A percentile compares a stretch with the other conserved stretches of the same genome.
phyloP scores from a whole-genome alignment of 306 rosid species.

The Nissolia schottii region DNA sequence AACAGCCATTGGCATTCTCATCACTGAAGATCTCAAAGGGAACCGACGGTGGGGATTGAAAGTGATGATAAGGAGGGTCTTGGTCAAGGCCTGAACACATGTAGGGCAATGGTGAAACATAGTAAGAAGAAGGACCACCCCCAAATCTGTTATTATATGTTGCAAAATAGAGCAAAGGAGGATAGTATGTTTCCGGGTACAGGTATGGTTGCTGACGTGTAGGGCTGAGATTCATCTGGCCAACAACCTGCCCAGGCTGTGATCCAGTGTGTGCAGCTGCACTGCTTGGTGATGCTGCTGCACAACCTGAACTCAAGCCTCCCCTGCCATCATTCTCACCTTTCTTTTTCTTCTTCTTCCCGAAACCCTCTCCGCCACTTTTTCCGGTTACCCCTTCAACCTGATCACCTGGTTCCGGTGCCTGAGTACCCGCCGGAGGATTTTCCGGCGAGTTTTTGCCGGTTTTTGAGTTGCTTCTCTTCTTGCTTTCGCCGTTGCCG shows the following conservation, averaged over 20 bases:
- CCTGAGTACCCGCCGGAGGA: constrained; percentile 12
- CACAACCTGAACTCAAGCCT: neutral
- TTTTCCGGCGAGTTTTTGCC: constrained; percentile 15
- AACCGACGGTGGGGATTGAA: constrained; percentile 33
- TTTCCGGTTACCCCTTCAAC: constrained; percentile 9
- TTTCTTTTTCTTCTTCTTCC: constrained; percentile 44
- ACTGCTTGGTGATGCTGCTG: neutral
- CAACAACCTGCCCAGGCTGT: constrained; percentile 13
- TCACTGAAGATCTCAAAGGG: constrained; percentile 74
- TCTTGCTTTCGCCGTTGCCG: constrained; percentile 20
- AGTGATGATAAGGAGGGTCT: constrained; percentile 24
- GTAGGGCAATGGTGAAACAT: constrained; percentile 45
- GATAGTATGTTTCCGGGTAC: constrained; percentile 33
- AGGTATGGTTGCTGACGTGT: constrained; percentile 37
- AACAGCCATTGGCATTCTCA: constrained; percentile 72
- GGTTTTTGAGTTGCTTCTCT: constrained; percentile 13
- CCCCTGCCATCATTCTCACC: constrained; percentile 15
- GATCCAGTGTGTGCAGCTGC: constrained; percentile 38
- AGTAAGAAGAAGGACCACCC: constrained; percentile 36
- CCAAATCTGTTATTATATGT: constrained; percentile 39
- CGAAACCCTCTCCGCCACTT: constrained; percentile 26
- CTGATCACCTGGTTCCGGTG: constrained; percentile 11
- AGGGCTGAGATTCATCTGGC: constrained; percentile 40
- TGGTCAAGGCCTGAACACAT: constrained; percentile 32
- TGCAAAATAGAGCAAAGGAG: constrained; percentile 30